Conservation (phyloP, 176 grass and related monocot species). For the Carex scoparia region DNA sequence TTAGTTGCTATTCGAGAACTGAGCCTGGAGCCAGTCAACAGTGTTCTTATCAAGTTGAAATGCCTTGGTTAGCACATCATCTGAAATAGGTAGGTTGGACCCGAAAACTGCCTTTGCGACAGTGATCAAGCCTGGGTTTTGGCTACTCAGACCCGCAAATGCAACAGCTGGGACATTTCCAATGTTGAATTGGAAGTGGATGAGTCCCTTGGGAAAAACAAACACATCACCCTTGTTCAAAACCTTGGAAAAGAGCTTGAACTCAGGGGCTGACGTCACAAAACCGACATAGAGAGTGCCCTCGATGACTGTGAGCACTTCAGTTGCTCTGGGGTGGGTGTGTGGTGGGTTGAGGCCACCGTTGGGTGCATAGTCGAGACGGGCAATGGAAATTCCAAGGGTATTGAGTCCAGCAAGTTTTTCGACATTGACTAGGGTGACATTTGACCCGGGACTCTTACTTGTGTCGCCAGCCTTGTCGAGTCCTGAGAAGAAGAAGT, state of each 20-base stretch:
- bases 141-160: background rate
- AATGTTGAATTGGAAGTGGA: constrained; percentile 4
- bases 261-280: background rate
- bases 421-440: background rate
- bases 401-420: background rate
- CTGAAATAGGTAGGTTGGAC: background rate
- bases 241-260: background rate
- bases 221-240: constrained; percentile 1
- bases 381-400: background rate
- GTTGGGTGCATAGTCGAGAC: background rate
- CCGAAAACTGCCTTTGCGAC: background rate
- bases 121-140: background rate
- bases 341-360: background rate
- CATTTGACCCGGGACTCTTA: background rate
- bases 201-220: background rate
- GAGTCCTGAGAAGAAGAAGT: too few species aligned
- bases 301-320: background rate
- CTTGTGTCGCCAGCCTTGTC: too few species aligned
- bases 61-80: constrained; percentile 4
- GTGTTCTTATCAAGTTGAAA: background rate
- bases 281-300: background rate
- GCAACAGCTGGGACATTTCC: background rate
- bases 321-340: background rate
- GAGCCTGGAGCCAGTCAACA: background rate
- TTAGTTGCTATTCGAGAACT: background rate